A percentile compares a stretch with the other conserved stretches of the same genome.
Evolutionary conservation across 805 yeast species (phyloP).

Genomic region (Candida suzukii): DNA sequence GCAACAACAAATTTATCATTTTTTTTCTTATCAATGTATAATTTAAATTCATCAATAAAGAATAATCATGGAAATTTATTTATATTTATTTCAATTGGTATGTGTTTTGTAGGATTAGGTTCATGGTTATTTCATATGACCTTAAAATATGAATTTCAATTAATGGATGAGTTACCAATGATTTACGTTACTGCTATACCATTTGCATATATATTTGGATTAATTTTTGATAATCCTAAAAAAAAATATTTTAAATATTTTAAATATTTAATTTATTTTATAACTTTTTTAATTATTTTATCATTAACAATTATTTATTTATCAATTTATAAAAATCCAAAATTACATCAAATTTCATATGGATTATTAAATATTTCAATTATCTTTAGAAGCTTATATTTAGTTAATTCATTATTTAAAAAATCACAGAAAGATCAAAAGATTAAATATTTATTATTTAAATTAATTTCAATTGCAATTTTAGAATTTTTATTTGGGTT

Average conservation of each 20-base stretch:
- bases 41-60: constrained; percentile 44
- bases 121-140: constrained; percentile 97
- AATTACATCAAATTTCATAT: constrained; percentile 79
- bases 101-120: constrained; percentile 83
- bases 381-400: constrained; percentile 44
- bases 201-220: constrained; percentile 31
- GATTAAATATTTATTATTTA: constrained; percentile 43
- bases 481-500: constrained; percentile 63
- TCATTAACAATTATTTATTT: constrained; percentile 59
- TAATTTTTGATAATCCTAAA: not conserved
- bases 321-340: constrained; percentile 57
- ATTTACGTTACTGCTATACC: constrained; percentile 93
- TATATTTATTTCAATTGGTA: constrained; percentile 62
- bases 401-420: too few species aligned
- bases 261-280: constrained; percentile 8
- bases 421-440: constrained; percentile 37
- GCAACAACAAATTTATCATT: constrained; percentile 71
- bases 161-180: constrained; percentile 93
- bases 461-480: constrained; percentile 54
- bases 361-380: constrained; percentile 65
- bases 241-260: not conserved
- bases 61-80: constrained; percentile 66
- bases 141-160: constrained; percentile 73
- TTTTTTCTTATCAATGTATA: constrained; percentile 27
- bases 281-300: constrained; percentile 20